Evolutionary conservation across 768 basidiomycete species (phyloP).

Genomic region (Tulasnella sp.): DNA sequence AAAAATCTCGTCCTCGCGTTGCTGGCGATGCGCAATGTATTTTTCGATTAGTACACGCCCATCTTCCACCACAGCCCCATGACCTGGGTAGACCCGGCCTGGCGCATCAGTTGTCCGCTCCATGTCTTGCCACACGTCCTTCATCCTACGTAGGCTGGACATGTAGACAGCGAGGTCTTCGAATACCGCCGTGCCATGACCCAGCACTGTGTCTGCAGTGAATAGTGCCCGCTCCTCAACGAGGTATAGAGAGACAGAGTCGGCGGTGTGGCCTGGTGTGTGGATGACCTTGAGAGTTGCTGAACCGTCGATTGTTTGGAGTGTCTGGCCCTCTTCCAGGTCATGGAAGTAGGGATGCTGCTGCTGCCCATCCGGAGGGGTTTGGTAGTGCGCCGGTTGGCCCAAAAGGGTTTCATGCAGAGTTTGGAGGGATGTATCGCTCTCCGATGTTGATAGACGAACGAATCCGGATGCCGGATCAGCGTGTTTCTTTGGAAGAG

Average conservation of each 20-base stretch:
- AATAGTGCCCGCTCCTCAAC: conserved; percentile 65
- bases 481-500: conserved; percentile 25
- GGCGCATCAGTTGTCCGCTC: not conserved
- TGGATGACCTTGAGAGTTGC: conserved; percentile 53
- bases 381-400: conserved; percentile 40
- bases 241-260: conserved; percentile 69
- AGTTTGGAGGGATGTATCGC: conserved; percentile 21
- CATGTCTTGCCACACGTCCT: conserved; percentile 26
- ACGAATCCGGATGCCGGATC: conserved; percentile 9
- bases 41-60: conserved; percentile 49
- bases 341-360: conserved; percentile 44
- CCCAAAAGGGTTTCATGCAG: conserved; percentile 32
- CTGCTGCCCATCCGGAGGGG: conserved; percentile 21
- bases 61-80: conserved; percentile 66
- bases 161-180: conserved; percentile 70
- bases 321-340: conserved; percentile 43
- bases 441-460: conserved; percentile 2
- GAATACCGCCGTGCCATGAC: conserved; percentile 83
- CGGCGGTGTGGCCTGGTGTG: conserved; percentile 83
- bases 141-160: conserved; percentile 47
- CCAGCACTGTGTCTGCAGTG: conserved; percentile 85
- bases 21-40: conserved; percentile 73
- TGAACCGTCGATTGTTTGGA: conserved; percentile 28
- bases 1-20: conserved; percentile 73
- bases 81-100: conserved; percentile 69